Percentiles rank a stretch among this genome's conserved stretches.
These are phyloP conservation scores for Crithidia thermophila DNA, from an alignment of 208 protist genomes.

Conservation along the genomic window DNA sequence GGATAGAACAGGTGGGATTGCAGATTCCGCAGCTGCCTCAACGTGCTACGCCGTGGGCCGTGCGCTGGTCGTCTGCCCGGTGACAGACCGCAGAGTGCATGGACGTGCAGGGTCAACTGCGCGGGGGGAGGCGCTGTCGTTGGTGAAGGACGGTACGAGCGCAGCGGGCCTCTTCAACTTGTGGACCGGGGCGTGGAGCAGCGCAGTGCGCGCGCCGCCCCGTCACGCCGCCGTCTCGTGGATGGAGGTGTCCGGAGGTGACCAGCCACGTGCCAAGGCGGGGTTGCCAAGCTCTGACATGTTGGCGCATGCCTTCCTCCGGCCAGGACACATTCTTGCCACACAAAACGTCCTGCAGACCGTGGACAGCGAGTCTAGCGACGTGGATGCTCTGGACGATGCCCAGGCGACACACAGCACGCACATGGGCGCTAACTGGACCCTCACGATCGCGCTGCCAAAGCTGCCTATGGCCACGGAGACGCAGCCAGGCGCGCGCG, in stretches of 20 bases:
- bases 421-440: constrained; percentile 38
- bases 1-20: too few relatives aligned
- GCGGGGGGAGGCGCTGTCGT: neutral
- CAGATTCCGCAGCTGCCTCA: neutral
- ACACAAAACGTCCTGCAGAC: constrained; percentile 26
- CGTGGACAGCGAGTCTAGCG: neutral
- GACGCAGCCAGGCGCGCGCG: neutral
- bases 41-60: constrained; percentile 33
- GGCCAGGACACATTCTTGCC: constrained; percentile 21
- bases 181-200: constrained; percentile 42
- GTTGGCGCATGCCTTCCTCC: constrained; percentile 22
- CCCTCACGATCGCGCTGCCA: constrained; percentile 26
- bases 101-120: neutral
- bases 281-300: neutral
- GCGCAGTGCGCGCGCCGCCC: too few relatives aligned
- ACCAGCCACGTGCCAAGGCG: too few relatives aligned
- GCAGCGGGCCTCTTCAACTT: constrained; percentile 34
- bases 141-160: neutral
- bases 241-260: too few relatives aligned
- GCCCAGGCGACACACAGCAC: constrained; percentile 15
- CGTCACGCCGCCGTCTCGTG: neutral
- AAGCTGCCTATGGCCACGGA: neutral
- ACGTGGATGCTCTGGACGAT: neutral
- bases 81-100: constrained; percentile 1
- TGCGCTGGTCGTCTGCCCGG: constrained; percentile 37